Percentiles rank a stretch among this genome's conserved stretches.
phyloP scores from a whole-genome alignment of 352 stramenopile species.

The Phytophthora meadii region DNA sequence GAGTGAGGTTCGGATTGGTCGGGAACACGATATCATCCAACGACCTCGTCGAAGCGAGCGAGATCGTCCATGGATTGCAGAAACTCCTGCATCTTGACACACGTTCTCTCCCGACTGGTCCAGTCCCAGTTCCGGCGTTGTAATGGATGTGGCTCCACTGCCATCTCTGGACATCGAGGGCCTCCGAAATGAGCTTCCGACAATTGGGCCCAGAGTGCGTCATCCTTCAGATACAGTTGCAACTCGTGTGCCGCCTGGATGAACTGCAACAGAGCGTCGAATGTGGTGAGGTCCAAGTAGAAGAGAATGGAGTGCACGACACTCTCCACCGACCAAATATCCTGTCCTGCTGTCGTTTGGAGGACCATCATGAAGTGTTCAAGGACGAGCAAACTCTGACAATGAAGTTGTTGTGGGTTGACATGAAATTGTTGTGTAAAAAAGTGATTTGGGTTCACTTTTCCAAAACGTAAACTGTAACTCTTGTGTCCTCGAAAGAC shows the following conservation, averaged over 20 bases:
- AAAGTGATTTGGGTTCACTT: too few species aligned
- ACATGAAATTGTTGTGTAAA: too few species aligned
- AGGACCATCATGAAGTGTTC: neutral
- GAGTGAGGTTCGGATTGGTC: constrained; percentile 42
- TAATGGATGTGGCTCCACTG: neutral
- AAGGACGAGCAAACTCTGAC: too few species aligned
- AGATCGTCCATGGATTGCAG: constrained; percentile 35
- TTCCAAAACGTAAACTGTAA: too few species aligned
- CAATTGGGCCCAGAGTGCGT: constrained; percentile 42
- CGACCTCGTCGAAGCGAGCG: constrained; percentile 27
- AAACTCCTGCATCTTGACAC: constrained; percentile 38
- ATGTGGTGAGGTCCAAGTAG: constrained; percentile 4
- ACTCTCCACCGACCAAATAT: constrained; percentile 2
- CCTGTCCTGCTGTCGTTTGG: neutral
- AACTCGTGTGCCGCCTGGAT: constrained; percentile 12
- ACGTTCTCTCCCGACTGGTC: constrained; percentile 23
- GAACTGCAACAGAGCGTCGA: neutral
- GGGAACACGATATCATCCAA: constrained; percentile 52
- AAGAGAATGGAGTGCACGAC: constrained; percentile 9
- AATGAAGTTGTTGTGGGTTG: too few species aligned
- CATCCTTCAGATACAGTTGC: constrained; percentile 30
- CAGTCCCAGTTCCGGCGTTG: constrained; percentile 23
- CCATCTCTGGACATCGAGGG: constrained; percentile 13
- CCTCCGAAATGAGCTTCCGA: constrained; percentile 31
- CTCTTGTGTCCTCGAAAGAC: too few species aligned